Conservation (phyloP, 768 basidiomycete genomes). For the Tricholoma sp. region DNA sequence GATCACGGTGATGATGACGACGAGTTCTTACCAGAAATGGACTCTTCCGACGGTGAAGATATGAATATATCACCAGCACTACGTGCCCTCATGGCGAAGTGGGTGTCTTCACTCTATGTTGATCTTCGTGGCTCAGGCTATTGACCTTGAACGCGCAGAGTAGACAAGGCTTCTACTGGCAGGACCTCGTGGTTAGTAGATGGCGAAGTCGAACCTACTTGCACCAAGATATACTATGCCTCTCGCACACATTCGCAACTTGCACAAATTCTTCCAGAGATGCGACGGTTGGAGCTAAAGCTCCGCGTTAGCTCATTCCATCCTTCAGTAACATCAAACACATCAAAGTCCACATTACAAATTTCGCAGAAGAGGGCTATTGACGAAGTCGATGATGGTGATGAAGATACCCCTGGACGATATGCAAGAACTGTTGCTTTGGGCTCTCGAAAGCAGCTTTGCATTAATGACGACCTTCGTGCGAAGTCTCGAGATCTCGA, state of each 20-base stretch:
- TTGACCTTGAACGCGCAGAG: slow-evolving; percentile 14
- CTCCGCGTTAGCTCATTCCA: slow-evolving; percentile 24
- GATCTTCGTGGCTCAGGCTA: neutral
- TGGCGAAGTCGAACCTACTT: slow-evolving; percentile 46
- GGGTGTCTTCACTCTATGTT: slow-evolving; percentile 2
- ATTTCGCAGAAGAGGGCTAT: slow-evolving; percentile 15
- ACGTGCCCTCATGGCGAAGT: slow-evolving; percentile 78
- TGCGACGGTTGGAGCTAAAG: slow-evolving; percentile 61
- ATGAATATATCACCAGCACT: slow-evolving; percentile 73
- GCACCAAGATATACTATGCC: slow-evolving; percentile 87
- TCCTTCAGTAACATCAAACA: slow-evolving; percentile 10
- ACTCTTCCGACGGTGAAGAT: slow-evolving; percentile 33
- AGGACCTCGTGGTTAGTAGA: slow-evolving; percentile 13
- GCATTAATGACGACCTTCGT: slow-evolving; percentile 80
- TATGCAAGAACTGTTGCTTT: slow-evolving; percentile 70
- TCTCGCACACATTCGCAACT: slow-evolving; percentile 97
- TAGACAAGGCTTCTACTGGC: slow-evolving; percentile 25
- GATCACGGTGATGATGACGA: slow-evolving; percentile 48
- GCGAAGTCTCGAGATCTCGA: slow-evolving; percentile 66
- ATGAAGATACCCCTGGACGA: slow-evolving; percentile 16
- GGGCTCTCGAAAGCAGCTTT: slow-evolving; percentile 87
- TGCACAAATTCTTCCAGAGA: slow-evolving; percentile 83
- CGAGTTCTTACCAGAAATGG: slow-evolving; percentile 63
- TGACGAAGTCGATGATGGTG: slow-evolving; percentile 23
- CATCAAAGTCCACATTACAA: neutral